Conservation (phyloP, 306 rosid genomes). For the Dryas octopetala region DNA sequence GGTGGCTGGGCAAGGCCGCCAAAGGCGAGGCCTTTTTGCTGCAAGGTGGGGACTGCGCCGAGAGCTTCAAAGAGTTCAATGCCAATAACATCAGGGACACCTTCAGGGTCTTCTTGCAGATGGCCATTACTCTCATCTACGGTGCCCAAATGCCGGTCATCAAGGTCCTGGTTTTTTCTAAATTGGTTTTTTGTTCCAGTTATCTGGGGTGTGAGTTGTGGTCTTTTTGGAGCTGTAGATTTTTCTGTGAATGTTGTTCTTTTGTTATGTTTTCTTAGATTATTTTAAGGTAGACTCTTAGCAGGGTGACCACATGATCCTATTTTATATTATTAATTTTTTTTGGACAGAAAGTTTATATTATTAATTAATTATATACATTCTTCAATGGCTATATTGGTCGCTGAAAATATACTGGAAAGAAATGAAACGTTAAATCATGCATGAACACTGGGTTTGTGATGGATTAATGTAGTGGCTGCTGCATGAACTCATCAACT, state of each 20-base stretch:
- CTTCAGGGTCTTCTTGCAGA: slow-evolving; percentile 41
- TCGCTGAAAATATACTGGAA: background rate
- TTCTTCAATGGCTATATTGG: background rate
- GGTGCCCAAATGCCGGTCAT: slow-evolving; percentile 44
- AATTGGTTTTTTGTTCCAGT: background rate
- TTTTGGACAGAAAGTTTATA: too few species aligned
- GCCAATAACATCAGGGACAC: slow-evolving; percentile 43
- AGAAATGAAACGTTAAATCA: background rate
- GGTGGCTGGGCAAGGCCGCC: slow-evolving; percentile 42
- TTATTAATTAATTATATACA: too few species aligned
- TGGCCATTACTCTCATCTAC: slow-evolving; percentile 35
- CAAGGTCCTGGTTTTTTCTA: slow-evolving; percentile 22
- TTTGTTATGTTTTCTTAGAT: background rate
- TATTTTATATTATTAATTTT: too few species aligned
- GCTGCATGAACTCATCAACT: too few species aligned
- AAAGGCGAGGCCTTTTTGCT: slow-evolving; percentile 43
- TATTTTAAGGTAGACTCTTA: too few species aligned
- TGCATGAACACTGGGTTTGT: background rate
- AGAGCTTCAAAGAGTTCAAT: slow-evolving; percentile 82
- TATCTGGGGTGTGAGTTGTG: background rate
- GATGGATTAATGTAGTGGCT: background rate
- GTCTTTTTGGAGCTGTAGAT: background rate
- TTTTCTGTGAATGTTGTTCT: background rate
- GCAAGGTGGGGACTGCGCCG: slow-evolving; percentile 62
- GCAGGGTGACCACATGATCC: too few species aligned